Conservation (phyloP, 2,329 filamentous ascomycete species). For the Pseudohalonectria lignicola region DNA sequence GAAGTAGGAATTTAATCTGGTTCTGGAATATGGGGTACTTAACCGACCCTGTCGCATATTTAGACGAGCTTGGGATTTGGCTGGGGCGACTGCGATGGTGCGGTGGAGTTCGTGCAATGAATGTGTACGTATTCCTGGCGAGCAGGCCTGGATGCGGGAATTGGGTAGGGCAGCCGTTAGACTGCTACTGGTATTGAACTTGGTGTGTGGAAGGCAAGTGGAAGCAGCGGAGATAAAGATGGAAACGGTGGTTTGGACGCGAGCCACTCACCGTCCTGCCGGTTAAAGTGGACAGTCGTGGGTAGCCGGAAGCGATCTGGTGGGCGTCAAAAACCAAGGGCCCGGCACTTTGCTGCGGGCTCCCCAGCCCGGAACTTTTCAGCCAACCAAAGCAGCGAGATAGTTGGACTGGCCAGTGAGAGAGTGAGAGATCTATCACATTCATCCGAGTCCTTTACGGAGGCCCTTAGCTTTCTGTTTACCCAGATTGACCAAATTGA, state of each 20-base stretch:
- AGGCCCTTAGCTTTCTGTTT: neutral
- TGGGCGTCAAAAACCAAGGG: neutral
- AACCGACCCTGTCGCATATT: neutral
- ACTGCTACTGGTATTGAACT: too few species aligned
- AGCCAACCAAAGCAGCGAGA: neutral
- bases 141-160: neutral
- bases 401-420: neutral
- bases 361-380: neutral
- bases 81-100: too few species aligned
- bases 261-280: too few species aligned
- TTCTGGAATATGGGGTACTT: neutral
- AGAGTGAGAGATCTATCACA: neutral
- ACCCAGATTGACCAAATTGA: neutral
- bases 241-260: too few species aligned
- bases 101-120: too few species aligned
- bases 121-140: too few species aligned
- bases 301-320: too few species aligned
- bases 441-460: too few species aligned
- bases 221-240: too few species aligned
- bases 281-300: neutral
- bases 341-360: neutral
- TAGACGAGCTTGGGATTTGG: neutral
- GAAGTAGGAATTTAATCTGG: neutral
- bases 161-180: neutral
- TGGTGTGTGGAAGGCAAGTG: too few species aligned